phyloP scores from a whole-genome alignment of 345 rosid species.

The Diplotaxis tenuifolia region DNA sequence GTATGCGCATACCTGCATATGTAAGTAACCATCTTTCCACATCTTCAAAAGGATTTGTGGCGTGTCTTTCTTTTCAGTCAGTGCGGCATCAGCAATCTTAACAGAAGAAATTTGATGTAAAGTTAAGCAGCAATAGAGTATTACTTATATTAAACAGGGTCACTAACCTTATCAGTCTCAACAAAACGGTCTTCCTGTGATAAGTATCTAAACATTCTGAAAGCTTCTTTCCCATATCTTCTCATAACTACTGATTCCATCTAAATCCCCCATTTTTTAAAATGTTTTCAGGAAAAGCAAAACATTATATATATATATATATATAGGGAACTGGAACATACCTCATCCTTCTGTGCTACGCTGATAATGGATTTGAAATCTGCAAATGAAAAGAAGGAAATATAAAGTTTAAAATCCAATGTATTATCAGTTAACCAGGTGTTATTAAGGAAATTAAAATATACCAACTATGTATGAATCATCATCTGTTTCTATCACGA shows the following conservation, averaged over 20 bases:
- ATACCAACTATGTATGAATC: constrained; percentile 64
- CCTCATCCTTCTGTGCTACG: constrained; percentile 83
- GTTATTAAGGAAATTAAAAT: constrained; percentile 4
- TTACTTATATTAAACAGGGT: background rate
- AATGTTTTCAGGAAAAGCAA: background rate
- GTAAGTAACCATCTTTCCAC: constrained; percentile 82
- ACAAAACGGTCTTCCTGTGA: constrained; percentile 47
- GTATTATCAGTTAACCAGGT: background rate
- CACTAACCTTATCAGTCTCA: constrained; percentile 74
- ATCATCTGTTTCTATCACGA: constrained; percentile 44
- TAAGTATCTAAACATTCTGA: constrained; percentile 73
- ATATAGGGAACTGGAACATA: too few relatives aligned
- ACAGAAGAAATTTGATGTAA: background rate
- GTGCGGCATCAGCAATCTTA: constrained; percentile 64
- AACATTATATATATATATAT: background rate
- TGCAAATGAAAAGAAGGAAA: constrained; percentile 34
- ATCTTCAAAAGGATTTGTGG: constrained; percentile 59
- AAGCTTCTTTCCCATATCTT: constrained; percentile 70
- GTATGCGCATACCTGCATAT: constrained; percentile 68
- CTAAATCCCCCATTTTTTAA: constrained; percentile 35
- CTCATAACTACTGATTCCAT: constrained; percentile 70
- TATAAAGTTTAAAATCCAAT: constrained; percentile 12
- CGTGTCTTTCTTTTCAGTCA: constrained; percentile 70
- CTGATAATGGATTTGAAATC: constrained; percentile 67
- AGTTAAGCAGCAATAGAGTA: constrained; percentile 3